Evolutionary conservation across 2,329 filamentous ascomycete genomes (phyloP), one percentile per base, ranked within the genome.

Genomic region (Fusarium veterinarium): DNA sequence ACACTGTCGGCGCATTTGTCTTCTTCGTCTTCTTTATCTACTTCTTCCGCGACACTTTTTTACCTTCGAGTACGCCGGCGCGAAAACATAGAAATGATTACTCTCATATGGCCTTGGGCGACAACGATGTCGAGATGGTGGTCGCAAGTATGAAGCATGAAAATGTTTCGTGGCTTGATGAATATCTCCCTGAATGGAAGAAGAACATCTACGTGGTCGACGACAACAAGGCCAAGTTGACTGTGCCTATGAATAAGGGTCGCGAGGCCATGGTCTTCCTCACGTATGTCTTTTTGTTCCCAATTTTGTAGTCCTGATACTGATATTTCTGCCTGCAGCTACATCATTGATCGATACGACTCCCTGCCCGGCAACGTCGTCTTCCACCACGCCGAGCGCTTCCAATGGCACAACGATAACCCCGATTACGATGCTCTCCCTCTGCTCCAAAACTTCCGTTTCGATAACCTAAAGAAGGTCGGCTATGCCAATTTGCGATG

Each of bases 401-500:
- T 85, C 75, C 83, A 84, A 60, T 88, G 86, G 86, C 87, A 89
- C 78, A 87, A 86, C 76, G 86, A 88, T 75, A 83, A 85, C 58
- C 85, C 85, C 11, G 81, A 87, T 57, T 86, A 89, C 81, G 87
- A 89, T 75, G 86, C 85, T n/a, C 83, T 89, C 23, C 80, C 83
- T 6, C 82, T 85, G 6, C 84, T 90, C 63, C 84, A 82, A 55
- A 80, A 80, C 42, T 83, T 90, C 20, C 84, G 84, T 31, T 77
- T 87, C 28, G 79, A 85, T 25, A 84, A 87, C 63, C 83, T 91
- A n/a, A 83, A 84, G 52, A 78, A 83, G 58, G 81, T 84, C 56
- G 89, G 89, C 49, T 91, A 91, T 76, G 85, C 87, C 71, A 91
- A 91, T 75, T 83, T 91, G 56, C 86, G 89, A 57, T 91, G 90